Evolutionary conservation across 208 protist species (phyloP), one percentile per base, ranked within the genome.

Genomic region (Leishmania gerbilli): DNA sequence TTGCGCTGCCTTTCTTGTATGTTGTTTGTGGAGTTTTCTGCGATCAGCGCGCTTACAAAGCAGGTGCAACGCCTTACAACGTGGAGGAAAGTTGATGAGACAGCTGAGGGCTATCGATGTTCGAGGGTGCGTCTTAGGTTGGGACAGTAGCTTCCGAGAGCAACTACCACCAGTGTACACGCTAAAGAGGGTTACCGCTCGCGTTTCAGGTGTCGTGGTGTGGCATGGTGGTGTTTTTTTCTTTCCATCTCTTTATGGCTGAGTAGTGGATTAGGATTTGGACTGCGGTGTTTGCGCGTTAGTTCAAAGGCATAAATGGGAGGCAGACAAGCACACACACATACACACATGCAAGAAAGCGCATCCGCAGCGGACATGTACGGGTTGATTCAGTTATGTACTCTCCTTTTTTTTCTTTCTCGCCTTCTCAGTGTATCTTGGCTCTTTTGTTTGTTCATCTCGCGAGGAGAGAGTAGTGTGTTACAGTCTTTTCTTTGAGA

Each of bases 1-100:
- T 62, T 77, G 34, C 62, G 27, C 27, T 65, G 58, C 49, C 64
- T 87, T 75, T 76, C 67, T 68, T 56, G 24, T 76, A 37, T 87
- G 31, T 42, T 56, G 40, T 64, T 77, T 78, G 49, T 68, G 77
- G 24, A 27, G 37, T 55, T 71, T 65, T 55, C 49, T 76, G 45
- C n/a, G 49, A 45, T 45, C 27, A 64, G 31, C 2, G 17, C 5
- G 9, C 9, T 24, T 72, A 51, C 42, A 72, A 31, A 53, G 42
- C 42, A 72, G 21, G 9, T 31, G 31, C 40, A 51, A 72, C 3
- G 42, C 42, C 37, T 34, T 47, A 19, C 21, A 42, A 31, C 24
- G 27, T 8, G 40, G 68, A 34, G 31, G 31, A 79, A 53, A 34
- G 53, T 47, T 21, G 58, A 49, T 8, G 42, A 37, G n/a, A 47